These are phyloP conservation scores for Ophiostoma montium DNA, from an alignment of 2,329 filamentous ascomycete species.

Conservation along the genomic window DNA sequence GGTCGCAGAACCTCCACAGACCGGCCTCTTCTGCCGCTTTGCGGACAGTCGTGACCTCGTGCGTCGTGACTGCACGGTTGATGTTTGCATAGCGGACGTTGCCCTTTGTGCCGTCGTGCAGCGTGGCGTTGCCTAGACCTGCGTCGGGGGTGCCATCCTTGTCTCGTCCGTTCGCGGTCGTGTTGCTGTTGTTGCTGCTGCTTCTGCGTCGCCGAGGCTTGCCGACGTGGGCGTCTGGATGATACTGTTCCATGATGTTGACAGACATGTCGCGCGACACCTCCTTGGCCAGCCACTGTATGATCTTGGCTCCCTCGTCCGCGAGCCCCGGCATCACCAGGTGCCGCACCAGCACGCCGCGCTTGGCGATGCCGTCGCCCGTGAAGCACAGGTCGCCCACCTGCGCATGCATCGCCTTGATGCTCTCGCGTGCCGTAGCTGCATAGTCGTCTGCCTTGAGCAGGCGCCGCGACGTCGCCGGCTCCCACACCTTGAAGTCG, in stretches of 20 bases:
- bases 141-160: not conserved
- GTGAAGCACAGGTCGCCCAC: conserved; percentile 78
- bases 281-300: conserved; percentile 60
- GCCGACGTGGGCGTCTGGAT: conserved; percentile 67
- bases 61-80: conserved; percentile 51
- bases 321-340: conserved; percentile 75
- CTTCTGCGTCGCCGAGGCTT: conserved; percentile 38
- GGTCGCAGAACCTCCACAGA: conserved; percentile 66
- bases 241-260: conserved; percentile 84
- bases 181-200: not conserved
- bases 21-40: conserved; percentile 56
- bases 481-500: conserved; percentile 73
- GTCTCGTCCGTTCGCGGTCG: not conserved
- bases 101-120: conserved; percentile 7
- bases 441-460: conserved; percentile 70
- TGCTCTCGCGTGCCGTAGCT: conserved; percentile 56
- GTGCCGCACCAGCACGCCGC: conserved; percentile 61
- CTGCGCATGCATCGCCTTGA: conserved; percentile 66
- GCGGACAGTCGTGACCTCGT: conserved; percentile 53
- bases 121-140: not conserved
- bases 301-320: conserved; percentile 58
- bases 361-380: conserved; percentile 65
- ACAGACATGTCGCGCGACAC: conserved; percentile 65
- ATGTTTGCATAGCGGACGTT: conserved; percentile 58
- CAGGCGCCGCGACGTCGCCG: conserved; percentile 50